Evolutionary conservation across 2,329 filamentous ascomycete genomes (phyloP), one percentile per base, ranked within the genome.

Genomic region (Pleomassaria siparia): DNA sequence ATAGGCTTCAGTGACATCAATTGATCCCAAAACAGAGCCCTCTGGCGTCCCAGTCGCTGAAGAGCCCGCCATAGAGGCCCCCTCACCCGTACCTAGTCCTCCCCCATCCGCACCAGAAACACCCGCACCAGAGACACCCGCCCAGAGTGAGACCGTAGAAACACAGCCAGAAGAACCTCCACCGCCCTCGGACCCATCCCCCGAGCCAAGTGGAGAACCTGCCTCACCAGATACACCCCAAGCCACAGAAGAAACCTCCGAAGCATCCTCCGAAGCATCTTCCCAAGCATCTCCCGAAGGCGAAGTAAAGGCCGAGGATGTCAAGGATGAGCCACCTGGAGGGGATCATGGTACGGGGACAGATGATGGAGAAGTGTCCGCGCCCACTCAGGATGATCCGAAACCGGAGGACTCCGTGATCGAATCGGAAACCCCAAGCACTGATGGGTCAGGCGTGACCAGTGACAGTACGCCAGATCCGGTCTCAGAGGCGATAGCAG

Each of bases 311-410:
- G 49, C 22, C n/a, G 53, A 56, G 16, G 59, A 64, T 32, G 49
- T 63, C 22, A 62, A 66, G 49, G 52, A 56, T 33, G 65, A 66
- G 30, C 60, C 57, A 13, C 53, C 59, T 40, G 59, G 56, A 30
- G 41, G 37, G 18, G 47, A n/a, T 28, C 39, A 20, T 8, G 45
- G 32, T 46, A 40, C n/a, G n/a, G n/a, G n/a, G n/a, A n/a, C n/a
- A n/a, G n/a, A 28, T 20, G 37, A 21, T 22, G 49, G 25, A 49
- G 45, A 46, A 18, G 21, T 7, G 22, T 12, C 30, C 4, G 11
- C 24, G n/a, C 20, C 15, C n/a, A 11, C 6, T 18, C 32, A 33
- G 8, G 52, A 57, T 8, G 55, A 45, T 7, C 13, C 39, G 22
- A 36, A 25, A 3, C 26, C 43, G 24, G 16, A 46, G n/a, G n/a